phyloP scores from a whole-genome alignment of 441 rosid species.

The Heliophila coronopifolia region DNA sequence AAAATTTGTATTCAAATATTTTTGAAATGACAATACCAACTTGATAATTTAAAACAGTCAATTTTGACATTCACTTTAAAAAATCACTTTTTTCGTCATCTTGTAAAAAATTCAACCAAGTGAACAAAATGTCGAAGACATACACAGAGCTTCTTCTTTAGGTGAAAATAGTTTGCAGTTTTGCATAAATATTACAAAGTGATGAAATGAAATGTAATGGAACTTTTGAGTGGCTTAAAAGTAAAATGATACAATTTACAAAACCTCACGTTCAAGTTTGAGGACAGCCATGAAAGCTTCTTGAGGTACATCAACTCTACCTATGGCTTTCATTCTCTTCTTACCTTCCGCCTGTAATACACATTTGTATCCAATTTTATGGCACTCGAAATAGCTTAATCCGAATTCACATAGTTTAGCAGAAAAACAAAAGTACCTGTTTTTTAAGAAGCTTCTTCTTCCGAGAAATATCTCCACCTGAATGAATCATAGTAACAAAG shows the following conservation, averaged over 20 bases:
- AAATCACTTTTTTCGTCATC: no score
- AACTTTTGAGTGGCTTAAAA: constrained; percentile 7
- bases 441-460: constrained; percentile 93
- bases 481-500: constrained; percentile 15
- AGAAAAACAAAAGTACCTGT: no score
- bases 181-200: constrained; percentile 10
- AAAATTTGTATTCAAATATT: no score
- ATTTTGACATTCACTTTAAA: no score
- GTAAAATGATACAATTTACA: constrained; percentile 33
- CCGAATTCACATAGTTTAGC: no score
- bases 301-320: constrained; percentile 95
- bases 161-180: constrained; percentile 2
- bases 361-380: no score
- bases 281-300: constrained; percentile 99
- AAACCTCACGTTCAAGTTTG: constrained; percentile 84
- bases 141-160: no score
- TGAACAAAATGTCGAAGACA: no score
- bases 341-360: constrained; percentile 77
- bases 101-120: no score
- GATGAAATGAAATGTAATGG: neutral
- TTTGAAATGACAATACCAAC: no score
- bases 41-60: no score
- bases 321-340: constrained; percentile 96
- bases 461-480: constrained; percentile 90
- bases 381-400: no score